phyloP scores from a whole-genome alignment of 495 filamentous ascomycete genomes.

The Elasticomyces elasticus region DNA sequence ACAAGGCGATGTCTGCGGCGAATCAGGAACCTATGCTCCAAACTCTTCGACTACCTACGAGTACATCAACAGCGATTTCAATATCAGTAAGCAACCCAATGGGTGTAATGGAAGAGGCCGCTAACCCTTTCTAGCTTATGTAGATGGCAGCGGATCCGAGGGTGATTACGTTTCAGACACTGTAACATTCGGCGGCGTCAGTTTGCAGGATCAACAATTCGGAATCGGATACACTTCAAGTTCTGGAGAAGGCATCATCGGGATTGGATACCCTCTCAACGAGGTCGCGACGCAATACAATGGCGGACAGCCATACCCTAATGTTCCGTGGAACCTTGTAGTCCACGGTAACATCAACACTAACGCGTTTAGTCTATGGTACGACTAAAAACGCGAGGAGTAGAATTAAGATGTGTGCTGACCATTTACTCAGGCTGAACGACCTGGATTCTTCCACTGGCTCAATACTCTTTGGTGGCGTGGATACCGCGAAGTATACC shows the following conservation, averaged over 20 bases:
- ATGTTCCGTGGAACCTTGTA: constrained; percentile 67
- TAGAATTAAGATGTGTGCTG: too few species aligned
- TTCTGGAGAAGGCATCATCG: constrained; percentile 71
- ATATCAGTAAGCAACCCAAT: too few species aligned
- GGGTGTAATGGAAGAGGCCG: too few species aligned
- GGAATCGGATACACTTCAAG: constrained; percentile 70
- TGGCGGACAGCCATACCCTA: constrained; percentile 54
- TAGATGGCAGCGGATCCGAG: constrained; percentile 67
- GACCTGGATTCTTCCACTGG: constrained; percentile 60
- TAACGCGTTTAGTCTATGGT: constrained; percentile 80
- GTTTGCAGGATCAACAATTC: constrained; percentile 63
- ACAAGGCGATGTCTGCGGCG: constrained; percentile 23
- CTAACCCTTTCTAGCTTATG: too few species aligned
- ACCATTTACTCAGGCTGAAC: too few species aligned
- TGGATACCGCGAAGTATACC: constrained; percentile 70
- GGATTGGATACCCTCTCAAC: constrained; percentile 78
- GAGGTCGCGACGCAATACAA: constrained; percentile 65
- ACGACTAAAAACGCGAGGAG: too few species aligned
- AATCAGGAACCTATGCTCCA: constrained; percentile 43
- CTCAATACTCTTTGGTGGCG: constrained; percentile 82
- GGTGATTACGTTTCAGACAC: constrained; percentile 83
- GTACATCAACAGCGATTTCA: constrained; percentile 68
- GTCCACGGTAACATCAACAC: constrained; percentile 60
- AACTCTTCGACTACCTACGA: constrained; percentile 72
- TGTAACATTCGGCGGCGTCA: constrained; percentile 54